Evolutionary conservation across 345 rosid genomes (phyloP).

Genomic region (Eucalyptus globulus): DNA sequence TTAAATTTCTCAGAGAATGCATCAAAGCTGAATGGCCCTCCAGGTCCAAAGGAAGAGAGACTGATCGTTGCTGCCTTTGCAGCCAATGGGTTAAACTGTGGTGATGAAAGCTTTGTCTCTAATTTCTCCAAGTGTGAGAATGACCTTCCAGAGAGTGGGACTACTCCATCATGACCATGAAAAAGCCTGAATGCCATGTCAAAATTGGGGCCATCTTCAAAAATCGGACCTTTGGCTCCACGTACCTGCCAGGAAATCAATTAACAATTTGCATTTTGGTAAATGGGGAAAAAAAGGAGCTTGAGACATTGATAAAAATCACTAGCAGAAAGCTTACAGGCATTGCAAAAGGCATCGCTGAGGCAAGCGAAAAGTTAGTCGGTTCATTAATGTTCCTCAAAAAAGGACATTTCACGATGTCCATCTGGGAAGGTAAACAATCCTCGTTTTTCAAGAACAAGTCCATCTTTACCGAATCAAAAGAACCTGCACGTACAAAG

Average conservation of each 20-base stretch:
- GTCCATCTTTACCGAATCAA: conserved; percentile 31
- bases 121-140: conserved; percentile 11
- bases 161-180: conserved; percentile 92
- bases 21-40: conserved; percentile 84
- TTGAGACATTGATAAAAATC: neutral
- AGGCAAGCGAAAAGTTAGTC: conserved; percentile 70
- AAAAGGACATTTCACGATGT: conserved; percentile 75
- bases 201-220: conserved; percentile 97
- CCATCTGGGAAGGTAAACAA: conserved; percentile 27
- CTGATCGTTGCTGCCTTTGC: conserved; percentile 94
- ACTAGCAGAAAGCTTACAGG: conserved; percentile 43
- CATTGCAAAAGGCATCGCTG: conserved; percentile 51
- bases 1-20: conserved; percentile 58
- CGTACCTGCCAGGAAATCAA: neutral
- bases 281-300: neutral
- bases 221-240: conserved; percentile 75
- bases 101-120: conserved; percentile 17
- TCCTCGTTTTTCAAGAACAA: conserved; percentile 49
- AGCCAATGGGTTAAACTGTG: conserved; percentile 80
- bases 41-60: conserved; percentile 82
- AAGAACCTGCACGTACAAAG: conserved; percentile 11
- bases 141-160: conserved; percentile 67
- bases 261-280: neutral
- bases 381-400: conserved; percentile 96
- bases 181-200: conserved; percentile 87